These are phyloP conservation scores for Leptographium galeiforme DNA, from an alignment of 2,329 filamentous ascomycete species.

Conservation along the genomic window DNA sequence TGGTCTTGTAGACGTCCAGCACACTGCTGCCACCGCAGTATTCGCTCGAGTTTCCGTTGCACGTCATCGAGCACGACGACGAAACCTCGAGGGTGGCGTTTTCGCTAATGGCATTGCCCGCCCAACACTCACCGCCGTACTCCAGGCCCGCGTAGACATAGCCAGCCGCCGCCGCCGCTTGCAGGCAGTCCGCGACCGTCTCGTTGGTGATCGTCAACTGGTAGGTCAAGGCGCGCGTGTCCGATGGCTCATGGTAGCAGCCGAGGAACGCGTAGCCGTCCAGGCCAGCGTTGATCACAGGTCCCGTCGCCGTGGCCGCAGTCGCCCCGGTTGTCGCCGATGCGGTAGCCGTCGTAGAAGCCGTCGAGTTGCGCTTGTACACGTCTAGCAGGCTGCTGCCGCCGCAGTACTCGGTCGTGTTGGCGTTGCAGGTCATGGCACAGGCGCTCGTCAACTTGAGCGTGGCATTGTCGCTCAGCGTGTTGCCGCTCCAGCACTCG, in stretches of 20 bases:
- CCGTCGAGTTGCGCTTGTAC: constrained; percentile 10
- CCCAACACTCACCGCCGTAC: constrained; percentile 40
- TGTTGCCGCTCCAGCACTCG: constrained; percentile 8
- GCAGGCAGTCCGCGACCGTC: constrained; percentile 19
- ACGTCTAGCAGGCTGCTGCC: constrained; percentile 9
- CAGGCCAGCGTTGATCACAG: constrained; percentile 21
- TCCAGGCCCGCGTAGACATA: constrained; percentile 36
- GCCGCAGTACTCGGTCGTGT: constrained; percentile 12
- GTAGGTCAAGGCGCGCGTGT: constrained; percentile 10
- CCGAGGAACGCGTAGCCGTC: constrained; percentile 18
- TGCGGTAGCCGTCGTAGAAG: background rate
- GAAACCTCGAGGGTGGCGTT: constrained; percentile 3
- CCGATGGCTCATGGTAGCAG: constrained; percentile 18
- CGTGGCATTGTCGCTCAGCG: constrained; percentile 6
- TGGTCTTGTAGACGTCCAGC: constrained; percentile 10
- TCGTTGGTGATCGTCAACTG: constrained; percentile 7
- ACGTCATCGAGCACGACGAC: constrained; percentile 7
- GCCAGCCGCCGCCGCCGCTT: constrained; percentile 29
- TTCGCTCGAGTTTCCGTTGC: constrained; percentile 7
- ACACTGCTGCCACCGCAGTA: constrained; percentile 8
- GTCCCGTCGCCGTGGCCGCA: constrained; percentile 1
- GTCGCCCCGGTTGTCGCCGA: background rate
- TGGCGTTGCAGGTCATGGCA: constrained; percentile 14
- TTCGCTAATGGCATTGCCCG: constrained; percentile 17
- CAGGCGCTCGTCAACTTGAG: constrained; percentile 13